These are phyloP conservation scores for Naganishia albida DNA, from an alignment of 1,284 basidiomycete species.

Conservation along the genomic window DNA sequence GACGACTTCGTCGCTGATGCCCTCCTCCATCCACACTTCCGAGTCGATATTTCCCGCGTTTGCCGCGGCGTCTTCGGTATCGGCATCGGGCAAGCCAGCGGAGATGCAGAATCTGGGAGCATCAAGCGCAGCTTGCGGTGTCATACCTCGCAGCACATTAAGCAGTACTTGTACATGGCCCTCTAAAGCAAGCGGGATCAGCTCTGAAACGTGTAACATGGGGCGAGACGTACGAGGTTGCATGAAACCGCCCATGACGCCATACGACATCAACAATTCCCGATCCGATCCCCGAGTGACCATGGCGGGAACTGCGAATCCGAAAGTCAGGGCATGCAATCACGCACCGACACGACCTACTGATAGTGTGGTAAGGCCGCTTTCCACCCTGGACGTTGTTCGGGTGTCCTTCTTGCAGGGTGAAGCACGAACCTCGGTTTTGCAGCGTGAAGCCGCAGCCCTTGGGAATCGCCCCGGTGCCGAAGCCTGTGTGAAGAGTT, in stretches of 20 bases:
- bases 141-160: slow-evolving; percentile 82
- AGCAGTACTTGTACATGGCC: slow-evolving; percentile 92
- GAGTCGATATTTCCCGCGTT: slow-evolving; percentile 71
- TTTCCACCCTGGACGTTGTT: slow-evolving; percentile 80
- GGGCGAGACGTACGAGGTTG: slow-evolving; percentile 59
- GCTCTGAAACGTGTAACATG: slow-evolving; percentile 32
- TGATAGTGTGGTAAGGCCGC: slow-evolving; percentile 93
- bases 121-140: slow-evolving; percentile 80
- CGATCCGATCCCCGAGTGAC: slow-evolving; percentile 66
- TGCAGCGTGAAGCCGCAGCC: slow-evolving; percentile 95
- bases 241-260: slow-evolving; percentile 94
- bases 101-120: slow-evolving; percentile 95
- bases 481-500: slow-evolving; percentile 53
- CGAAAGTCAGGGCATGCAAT: not conserved
- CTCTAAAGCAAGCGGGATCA: slow-evolving; percentile 50
- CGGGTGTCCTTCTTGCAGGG: slow-evolving; percentile 74
- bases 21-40: slow-evolving; percentile 82
- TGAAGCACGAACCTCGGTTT: slow-evolving; percentile 85
- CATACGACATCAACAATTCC: slow-evolving; percentile 83
- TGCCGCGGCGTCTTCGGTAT: slow-evolving; percentile 51
- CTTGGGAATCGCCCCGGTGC: slow-evolving; percentile 73
- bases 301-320: slow-evolving; percentile 69
- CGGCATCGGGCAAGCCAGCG: slow-evolving; percentile 70
- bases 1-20: slow-evolving; percentile 16
- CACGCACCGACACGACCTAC: slow-evolving; percentile 30